phyloP scores from a whole-genome alignment of 148 eudicot genomes.

The Heliamphora exappendiculata region DNA sequence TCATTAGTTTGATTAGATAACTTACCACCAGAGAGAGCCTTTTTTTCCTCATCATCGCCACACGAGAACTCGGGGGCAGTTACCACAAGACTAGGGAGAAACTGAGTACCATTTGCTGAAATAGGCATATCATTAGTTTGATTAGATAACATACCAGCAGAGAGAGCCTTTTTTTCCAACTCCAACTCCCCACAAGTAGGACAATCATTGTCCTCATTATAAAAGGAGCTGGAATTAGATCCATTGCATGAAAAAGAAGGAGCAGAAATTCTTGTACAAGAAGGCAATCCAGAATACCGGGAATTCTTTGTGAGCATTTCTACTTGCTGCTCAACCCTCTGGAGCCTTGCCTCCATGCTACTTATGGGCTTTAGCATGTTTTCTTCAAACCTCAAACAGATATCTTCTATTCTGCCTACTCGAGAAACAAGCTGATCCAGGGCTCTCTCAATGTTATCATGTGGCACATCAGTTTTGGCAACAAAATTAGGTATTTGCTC shows the following conservation, averaged over 20 bases:
- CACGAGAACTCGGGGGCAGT: slow-evolving; percentile 75
- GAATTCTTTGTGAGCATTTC: slow-evolving; percentile 41
- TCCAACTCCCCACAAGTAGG: slow-evolving; percentile 24
- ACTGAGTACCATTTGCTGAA: slow-evolving; percentile 21
- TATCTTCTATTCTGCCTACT: slow-evolving; percentile 62
- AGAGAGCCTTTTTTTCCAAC: slow-evolving; percentile 24
- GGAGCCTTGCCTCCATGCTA: slow-evolving; percentile 75
- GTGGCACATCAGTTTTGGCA: slow-evolving; percentile 14
- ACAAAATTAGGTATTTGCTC: slow-evolving; percentile 16
- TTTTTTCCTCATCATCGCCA: slow-evolving; percentile 60
- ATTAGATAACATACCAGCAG: slow-evolving; percentile 19
- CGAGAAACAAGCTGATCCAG: slow-evolving; percentile 71
- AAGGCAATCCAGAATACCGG: slow-evolving; percentile 22
- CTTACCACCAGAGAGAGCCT: no score
- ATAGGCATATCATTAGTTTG: slow-evolving; percentile 17
- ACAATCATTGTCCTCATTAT: slow-evolving; percentile 29
- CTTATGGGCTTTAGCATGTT: slow-evolving; percentile 62
- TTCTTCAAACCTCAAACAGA: slow-evolving; percentile 73
- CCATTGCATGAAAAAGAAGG: slow-evolving; percentile 50
- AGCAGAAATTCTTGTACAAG: slow-evolving; percentile 40
- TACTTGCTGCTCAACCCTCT: slow-evolving; percentile 61
- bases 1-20: slow-evolving; percentile 18
- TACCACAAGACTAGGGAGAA: slow-evolving; percentile 52
- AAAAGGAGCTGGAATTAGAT: slow-evolving; percentile 38
- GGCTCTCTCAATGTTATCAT: slow-evolving; percentile 40